Conservation (phyloP, 2,329 filamentous ascomycete genomes). For the Aciculosporium take region DNA sequence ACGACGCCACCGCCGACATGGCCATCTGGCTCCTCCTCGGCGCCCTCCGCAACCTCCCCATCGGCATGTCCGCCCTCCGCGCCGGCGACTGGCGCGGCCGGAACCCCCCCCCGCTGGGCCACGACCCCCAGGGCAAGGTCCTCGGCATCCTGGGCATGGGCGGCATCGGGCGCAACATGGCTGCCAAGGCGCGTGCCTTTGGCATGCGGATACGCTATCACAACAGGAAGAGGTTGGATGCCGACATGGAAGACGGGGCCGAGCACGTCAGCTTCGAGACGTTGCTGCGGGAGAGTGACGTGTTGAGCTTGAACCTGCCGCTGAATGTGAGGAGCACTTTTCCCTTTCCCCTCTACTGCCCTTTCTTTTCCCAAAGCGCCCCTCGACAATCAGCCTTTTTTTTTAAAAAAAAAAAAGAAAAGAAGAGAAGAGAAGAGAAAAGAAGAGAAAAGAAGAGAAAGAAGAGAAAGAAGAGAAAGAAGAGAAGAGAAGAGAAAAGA, state of each 20-base stretch:
- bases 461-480: not conserved
- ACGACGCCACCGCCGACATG: conserved; percentile 71
- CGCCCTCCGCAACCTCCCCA: conserved; percentile 59
- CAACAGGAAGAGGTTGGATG: conserved; percentile 49
- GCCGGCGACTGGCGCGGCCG: conserved; percentile 52
- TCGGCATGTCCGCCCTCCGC: conserved; percentile 50
- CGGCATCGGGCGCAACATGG: conserved; percentile 66
- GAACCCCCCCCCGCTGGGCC: conserved; percentile 44
- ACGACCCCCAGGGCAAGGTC: conserved; percentile 65
- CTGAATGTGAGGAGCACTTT: conserved; percentile 51
- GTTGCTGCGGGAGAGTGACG: conserved; percentile 54
- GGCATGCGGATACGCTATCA: conserved; percentile 64
- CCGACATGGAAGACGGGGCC: conserved; percentile 42
- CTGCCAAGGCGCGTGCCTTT: conserved; percentile 58
- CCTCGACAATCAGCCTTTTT: not conserved
- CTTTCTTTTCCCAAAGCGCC: not conserved
- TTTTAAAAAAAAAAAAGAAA: not conserved
- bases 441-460: not conserved
- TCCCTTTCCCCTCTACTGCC: not conserved
- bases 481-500: no score
- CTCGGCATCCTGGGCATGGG: conserved; percentile 79
- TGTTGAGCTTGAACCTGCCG: conserved; percentile 67
- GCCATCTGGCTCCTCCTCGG: conserved; percentile 72
- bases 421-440: not conserved
- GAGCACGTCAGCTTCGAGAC: conserved; percentile 62